Evolutionary conservation across 192 early-diverging fungal genomes (phyloP), one percentile per base, ranked within the genome.

Genomic region (Umbelopsis ramanniana): DNA sequence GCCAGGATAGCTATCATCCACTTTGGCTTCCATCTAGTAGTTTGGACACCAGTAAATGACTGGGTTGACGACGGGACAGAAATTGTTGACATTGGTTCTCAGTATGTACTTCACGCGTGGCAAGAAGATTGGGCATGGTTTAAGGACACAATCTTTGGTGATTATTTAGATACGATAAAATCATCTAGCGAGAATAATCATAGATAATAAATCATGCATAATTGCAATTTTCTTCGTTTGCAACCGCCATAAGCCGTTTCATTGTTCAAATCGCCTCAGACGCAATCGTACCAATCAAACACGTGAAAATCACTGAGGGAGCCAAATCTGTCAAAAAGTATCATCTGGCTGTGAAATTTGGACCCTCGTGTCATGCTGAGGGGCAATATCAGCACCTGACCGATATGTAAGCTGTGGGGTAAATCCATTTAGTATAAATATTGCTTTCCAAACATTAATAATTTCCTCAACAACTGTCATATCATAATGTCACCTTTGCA

Each of bases 81-180:
- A 52, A 74, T 77, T 66, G 50, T 53, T 12, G 29, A 60, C 46
- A 68, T 81, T 23, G 79, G 79, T 10, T 55, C 69, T 50, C 75
- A 81, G 63, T 81, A 73, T 46, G 57, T 81, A 43, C 70, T 68
- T 54, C 79, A 29, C 45, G 79, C 79, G 47, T 81, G 79, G 79
- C 55, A 29, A 46, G 79, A 77, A 63, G 75, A 81, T 47, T 81
- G 79, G 79, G 48, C 79, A 54, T 81, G 79, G 79, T 72, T 72
- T 46, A 24, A 70, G 4, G 52, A 70, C 29, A 70, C 69, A 4
- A 21, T 48, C 2, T 70, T 70, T 37, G 17, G 11, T 17, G 57
- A 63, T 17, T 63, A 63, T 38, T 12, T 63, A 17, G 11, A 63
- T 0, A 14, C 8, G 14, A 11, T 63, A 37, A 37, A 12, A 63